Conservation (phyloP, 1,139 yeast genomes). For the Hyphopichia fennica region DNA sequence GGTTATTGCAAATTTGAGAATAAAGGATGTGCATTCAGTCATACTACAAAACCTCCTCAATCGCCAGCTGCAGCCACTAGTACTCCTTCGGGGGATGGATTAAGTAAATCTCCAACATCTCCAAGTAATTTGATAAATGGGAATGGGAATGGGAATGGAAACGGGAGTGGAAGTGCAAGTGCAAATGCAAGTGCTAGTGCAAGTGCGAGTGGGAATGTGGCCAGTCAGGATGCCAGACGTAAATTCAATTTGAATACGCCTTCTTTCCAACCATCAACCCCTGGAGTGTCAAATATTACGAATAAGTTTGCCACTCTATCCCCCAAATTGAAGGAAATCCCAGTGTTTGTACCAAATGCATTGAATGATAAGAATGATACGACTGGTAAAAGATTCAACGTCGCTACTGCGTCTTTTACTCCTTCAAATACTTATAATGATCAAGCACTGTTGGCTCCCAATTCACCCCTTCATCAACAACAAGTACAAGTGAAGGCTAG, state of each 20-base stretch:
- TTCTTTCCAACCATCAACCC: slow-evolving; percentile 55
- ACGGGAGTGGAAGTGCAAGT: slow-evolving; percentile 4
- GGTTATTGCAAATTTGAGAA: slow-evolving; percentile 89
- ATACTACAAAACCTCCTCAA: slow-evolving; percentile 20
- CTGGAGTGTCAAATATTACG: slow-evolving; percentile 20
- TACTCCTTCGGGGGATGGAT: neutral
- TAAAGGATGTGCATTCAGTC: slow-evolving; percentile 86
- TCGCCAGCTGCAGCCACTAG: neutral
- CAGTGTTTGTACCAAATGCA: slow-evolving; percentile 54
- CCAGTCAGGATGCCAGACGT: slow-evolving; percentile 23
- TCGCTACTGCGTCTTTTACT: slow-evolving; percentile 31
- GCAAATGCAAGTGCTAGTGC: slow-evolving; percentile 1
- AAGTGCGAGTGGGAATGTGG: slow-evolving; percentile 4
- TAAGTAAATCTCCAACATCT: slow-evolving; percentile 1
- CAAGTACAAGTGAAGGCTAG: neutral
- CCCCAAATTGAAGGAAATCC: slow-evolving; percentile 56
- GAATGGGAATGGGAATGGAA: neutral
- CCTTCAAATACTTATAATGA: slow-evolving; percentile 12
- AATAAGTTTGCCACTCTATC: slow-evolving; percentile 49
- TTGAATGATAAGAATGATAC: slow-evolving; percentile 3
- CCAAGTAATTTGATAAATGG: slow-evolving; percentile 4
- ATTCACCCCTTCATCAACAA: neutral
- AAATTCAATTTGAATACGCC: slow-evolving; percentile 66
- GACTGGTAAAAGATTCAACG: slow-evolving; percentile 23
- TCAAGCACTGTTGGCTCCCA: neutral